A percentile compares a stretch with the other conserved stretches of the same genome.
phyloP scores from a whole-genome alignment of 2,329 filamentous ascomycete species.

The Fusarium subtropicale region DNA sequence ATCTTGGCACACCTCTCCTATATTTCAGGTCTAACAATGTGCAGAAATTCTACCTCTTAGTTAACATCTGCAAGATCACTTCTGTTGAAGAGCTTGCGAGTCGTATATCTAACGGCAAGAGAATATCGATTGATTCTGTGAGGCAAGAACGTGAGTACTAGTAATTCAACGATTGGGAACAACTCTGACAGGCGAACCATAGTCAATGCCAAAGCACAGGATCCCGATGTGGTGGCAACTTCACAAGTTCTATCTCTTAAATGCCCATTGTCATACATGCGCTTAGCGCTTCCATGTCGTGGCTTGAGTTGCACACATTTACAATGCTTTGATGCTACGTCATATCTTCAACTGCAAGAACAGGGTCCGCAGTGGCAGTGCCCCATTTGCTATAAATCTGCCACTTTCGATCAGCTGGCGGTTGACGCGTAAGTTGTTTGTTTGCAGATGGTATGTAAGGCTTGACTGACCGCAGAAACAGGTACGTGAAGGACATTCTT shows the following conservation, averaged over 20 bases:
- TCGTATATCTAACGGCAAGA: conserved; percentile 72
- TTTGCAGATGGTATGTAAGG: not conserved
- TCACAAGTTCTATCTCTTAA: conserved; percentile 91
- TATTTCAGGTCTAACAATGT: conserved; percentile 28
- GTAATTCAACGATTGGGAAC: conserved; percentile 18
- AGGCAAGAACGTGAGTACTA: conserved; percentile 81
- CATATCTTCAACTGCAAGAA: conserved; percentile 93
- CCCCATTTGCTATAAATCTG: conserved; percentile 87
- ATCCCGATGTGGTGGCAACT: conserved; percentile 89
- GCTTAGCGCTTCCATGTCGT: conserved; percentile 83
- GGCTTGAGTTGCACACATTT: conserved; percentile 86
- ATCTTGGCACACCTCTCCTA: conserved; percentile 36
- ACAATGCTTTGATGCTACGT: conserved; percentile 93
- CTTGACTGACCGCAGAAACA: conserved; percentile 50
- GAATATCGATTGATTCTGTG: conserved; percentile 84
- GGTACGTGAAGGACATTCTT: conserved; percentile 90
- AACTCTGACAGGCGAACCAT: conserved; percentile 37
- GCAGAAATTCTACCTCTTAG: conserved; percentile 77
- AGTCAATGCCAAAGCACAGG: conserved; percentile 86
- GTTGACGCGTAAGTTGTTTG: conserved; percentile 79
- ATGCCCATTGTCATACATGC: conserved; percentile 88
- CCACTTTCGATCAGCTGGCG: conserved; percentile 83
- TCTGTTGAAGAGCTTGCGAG: conserved; percentile 78
- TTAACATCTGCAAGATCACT: conserved; percentile 80
- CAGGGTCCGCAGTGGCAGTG: conserved; percentile 98